Evolutionary conservation across 306 rosid species (phyloP), one percentile per base, ranked within the genome.

Genomic region (Gastrolobium bilobum): DNA sequence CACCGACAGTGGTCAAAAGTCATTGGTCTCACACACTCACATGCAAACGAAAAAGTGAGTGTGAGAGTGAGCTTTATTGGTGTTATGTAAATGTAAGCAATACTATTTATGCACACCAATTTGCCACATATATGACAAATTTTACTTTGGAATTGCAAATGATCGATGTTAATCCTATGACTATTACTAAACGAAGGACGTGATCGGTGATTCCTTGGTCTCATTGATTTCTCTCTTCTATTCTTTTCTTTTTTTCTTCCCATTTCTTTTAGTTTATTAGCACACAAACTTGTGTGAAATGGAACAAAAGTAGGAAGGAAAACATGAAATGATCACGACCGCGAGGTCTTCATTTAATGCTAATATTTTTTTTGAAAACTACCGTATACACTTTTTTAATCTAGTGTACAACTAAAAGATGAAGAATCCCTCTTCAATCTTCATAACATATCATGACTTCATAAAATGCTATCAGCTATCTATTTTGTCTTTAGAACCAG

Each of bases 41-140:
- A 70, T 69, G 71, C 70, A 78, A 58, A 34, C 34, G 47, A 42
- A 78, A 31, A 54, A 43, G 5, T 6, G 26, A 20, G 26, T 20
- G 26, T 20, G 26, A 20, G 26, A 20, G 26, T 20, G 26, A 20
- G 26, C 26, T 20, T 20, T 0, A 20, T 20, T 20, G 26, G 26
- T 20, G 26, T 20, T 20, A 20, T 20, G 26, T 20, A 20, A 20
- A 20, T 20, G 26, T 20, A 20, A 20, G 26, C 26, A 20, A 20
- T 20, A 20, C 26, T 20, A 20, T 20, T 20, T 20, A 20, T 20
- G 26, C 26, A 20, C 26, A 20, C 26, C 26, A 20, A 20, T 20
- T 20, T 20, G 26, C 26, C 26, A 20, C 26, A 20, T 20, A 20
- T 1, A 20, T 20, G 26, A 20, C 26, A 20, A 11, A 43, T 43